These are phyloP conservation scores for Nannochloropsis gaditana DNA, from an alignment of 108 stramenopile genomes.

Conservation along the genomic window DNA sequence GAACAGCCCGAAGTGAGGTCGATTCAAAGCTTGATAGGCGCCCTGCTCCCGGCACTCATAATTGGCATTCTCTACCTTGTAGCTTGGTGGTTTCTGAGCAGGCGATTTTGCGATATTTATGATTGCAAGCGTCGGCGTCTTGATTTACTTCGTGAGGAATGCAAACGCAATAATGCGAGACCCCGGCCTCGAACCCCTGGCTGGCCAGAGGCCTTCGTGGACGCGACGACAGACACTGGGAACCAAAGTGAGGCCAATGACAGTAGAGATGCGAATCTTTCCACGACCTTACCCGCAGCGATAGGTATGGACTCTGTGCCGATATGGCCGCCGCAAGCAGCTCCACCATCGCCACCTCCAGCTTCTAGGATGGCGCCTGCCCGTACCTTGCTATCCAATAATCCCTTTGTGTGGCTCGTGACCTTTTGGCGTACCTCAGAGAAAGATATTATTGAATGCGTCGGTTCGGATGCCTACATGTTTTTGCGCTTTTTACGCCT, in stretches of 20 bases:
- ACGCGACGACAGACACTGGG: neutral
- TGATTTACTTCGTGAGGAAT: neutral
- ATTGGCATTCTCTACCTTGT: neutral
- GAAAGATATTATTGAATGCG: neutral
- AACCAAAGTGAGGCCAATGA: neutral
- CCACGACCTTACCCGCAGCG: neutral
- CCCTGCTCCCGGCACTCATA: neutral
- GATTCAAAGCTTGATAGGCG: neutral
- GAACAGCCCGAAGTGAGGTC: neutral
- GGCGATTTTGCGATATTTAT: constrained; percentile 2
- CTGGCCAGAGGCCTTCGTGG: neutral
- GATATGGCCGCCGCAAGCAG: neutral
- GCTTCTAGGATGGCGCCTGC: neutral
- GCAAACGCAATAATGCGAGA: neutral
- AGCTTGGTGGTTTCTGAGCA: neutral
- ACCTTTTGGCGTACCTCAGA: neutral
- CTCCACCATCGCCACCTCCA: neutral
- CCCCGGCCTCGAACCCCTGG: neutral
- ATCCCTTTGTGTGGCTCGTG: neutral
- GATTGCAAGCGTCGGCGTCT: constrained; percentile 16
- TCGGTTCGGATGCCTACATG: neutral
- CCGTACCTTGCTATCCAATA: neutral
- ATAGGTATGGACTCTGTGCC: neutral
- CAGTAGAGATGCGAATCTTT: neutral
- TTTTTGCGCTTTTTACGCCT: constrained; percentile 17